Base-by-base conservation (phyloP, 2,329 filamentous ascomycete species). In the Alternaria triticina region DNA sequence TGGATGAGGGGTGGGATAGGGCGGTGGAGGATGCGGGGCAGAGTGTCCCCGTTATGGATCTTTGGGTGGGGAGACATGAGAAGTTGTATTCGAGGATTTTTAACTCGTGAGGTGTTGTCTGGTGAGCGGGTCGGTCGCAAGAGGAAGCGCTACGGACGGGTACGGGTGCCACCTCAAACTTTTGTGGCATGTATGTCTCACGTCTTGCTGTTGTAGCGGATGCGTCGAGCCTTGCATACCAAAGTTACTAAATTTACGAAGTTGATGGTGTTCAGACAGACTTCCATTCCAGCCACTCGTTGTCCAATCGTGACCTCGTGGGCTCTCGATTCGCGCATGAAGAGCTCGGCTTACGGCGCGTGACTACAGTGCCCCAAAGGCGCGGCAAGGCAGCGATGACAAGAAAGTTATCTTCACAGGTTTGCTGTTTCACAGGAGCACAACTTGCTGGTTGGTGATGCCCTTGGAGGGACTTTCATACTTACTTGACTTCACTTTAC, bases 41-140 rank as follows among this genome's bases (percentile, higher is more conserved):
- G 82, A 89, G 84, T 59, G 89, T 93, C 65, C 92, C 92, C 1
- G 86, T 89, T 2, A 89, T 95, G 86, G 92, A 96, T 82, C 77
- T 96, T 30, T 96, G 92, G 92, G 85, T 94, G 74, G 92, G 92
- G 4, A 86, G 92, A 75, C 92, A 96, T 78, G 92, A 96, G 84
- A 83, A 93, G 76, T 78, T 96, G 67, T 96, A 96, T 79, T 94
- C 91, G 62, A 88, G 92, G 71, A 95, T 96, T 58, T 96, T 96
- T 76, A 96, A 96, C 80, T 94, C 91, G 71, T 95, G 74, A 72
- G 10, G 28, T 15, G 17, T 13, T n/a, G 12, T 51, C 27, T 9
- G 33, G 12, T 5, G 12, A 28, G 46, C n/a, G 2, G 6, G 10
- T 5, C 9, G 6, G 10, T 5, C 9, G 46, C 9, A 49, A 28